phyloP scores from a whole-genome alignment of 148 eudicot genomes.

The Vaccinium myrtillus region DNA sequence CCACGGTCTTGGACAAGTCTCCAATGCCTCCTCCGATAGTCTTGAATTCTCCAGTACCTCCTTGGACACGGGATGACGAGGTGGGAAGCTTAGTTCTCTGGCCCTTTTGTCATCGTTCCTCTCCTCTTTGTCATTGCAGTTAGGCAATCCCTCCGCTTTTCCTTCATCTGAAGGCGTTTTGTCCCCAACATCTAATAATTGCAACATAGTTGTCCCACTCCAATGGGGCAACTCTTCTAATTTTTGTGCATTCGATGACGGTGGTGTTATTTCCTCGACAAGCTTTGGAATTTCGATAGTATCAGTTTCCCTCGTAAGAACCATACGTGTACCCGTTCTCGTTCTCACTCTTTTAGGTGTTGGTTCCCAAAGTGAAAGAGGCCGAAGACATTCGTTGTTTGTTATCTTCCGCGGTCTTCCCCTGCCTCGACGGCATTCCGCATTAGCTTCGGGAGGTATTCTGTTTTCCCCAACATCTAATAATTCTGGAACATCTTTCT shows the following conservation, averaged over 20 bases:
- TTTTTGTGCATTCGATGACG: not conserved
- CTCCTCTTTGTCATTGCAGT: not conserved
- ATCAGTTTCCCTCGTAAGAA: not conserved
- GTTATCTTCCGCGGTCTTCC: not conserved
- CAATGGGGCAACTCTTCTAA: not conserved
- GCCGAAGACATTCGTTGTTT: not conserved
- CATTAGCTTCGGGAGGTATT: not conserved
- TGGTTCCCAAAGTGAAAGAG: not conserved
- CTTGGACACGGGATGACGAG: not conserved
- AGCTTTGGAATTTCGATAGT: not conserved
- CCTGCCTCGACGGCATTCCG: not conserved
- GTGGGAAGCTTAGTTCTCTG: not conserved
- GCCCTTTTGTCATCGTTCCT: not conserved
- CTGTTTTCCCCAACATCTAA: not conserved
- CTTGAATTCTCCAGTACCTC: too few relatives aligned
- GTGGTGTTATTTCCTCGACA: not conserved
- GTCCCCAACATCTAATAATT: not conserved
- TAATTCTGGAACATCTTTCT: not conserved
- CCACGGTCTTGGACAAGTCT: not conserved
- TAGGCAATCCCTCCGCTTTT: not conserved
- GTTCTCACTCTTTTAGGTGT: not conserved
- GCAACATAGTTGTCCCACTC: not conserved
- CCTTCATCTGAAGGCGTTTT: not conserved
- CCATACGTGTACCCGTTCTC: not conserved
- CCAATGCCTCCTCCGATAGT: not conserved